A percentile compares a stretch with the other conserved stretches of the same genome.
These are phyloP conservation scores for Colletotrichum sp. DNA, from an alignment of 2,329 filamentous ascomycete genomes.

Conservation along the genomic window DNA sequence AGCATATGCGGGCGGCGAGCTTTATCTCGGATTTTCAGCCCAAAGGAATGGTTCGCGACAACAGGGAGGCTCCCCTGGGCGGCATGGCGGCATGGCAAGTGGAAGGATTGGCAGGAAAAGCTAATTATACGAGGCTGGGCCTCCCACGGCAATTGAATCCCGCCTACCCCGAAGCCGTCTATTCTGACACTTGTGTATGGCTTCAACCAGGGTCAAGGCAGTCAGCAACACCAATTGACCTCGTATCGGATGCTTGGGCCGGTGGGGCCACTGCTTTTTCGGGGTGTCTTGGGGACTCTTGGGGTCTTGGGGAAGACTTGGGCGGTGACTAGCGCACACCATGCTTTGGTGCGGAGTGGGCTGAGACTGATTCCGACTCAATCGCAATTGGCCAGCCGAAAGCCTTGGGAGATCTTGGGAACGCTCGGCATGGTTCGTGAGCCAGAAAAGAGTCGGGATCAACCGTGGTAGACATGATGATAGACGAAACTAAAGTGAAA, in stretches of 20 bases:
- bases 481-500: not conserved
- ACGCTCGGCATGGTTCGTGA: not conserved
- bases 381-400: not conserved
- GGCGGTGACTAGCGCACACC: not conserved
- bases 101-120: not conserved
- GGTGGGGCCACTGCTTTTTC: not conserved
- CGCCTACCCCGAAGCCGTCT: not conserved
- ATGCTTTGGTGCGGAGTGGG: not conserved
- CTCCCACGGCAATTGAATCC: not conserved
- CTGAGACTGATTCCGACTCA: not conserved
- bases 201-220: not conserved
- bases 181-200: not conserved
- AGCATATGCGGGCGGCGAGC: not conserved
- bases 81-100: not conserved
- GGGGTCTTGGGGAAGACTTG: conserved; percentile 2
- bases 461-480: not conserved
- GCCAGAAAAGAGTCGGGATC: not conserved
- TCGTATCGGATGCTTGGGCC: conserved; percentile 5
- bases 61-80: not conserved
- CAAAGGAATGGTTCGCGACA: not conserved
- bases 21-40: not conserved
- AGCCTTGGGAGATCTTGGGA: not conserved
- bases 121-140: not conserved
- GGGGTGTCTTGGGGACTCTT: conserved; percentile 4
- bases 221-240: not conserved